Conservation (phyloP, 179 eudicot genomes). For the Amaranthus tricolor region DNA sequence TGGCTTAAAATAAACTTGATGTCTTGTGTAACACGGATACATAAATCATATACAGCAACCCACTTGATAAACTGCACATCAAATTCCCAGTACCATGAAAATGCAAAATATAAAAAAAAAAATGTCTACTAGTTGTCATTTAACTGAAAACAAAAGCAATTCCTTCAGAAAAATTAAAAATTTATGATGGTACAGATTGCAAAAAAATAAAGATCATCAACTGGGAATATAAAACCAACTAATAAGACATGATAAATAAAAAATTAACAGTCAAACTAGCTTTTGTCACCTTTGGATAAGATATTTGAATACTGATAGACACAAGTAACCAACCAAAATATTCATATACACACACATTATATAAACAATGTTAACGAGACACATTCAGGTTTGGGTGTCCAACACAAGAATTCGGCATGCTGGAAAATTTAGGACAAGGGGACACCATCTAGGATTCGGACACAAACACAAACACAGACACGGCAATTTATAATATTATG, state of each 20-base stretch:
- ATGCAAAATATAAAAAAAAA: not conserved
- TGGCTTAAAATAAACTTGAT: constrained; percentile 89
- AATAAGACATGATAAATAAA: not conserved
- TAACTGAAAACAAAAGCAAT: not conserved
- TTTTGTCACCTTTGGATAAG: not conserved
- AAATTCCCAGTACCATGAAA: constrained; percentile 10
- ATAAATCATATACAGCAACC: constrained; percentile 66
- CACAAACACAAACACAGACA: too few relatives aligned
- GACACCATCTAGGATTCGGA: too few relatives aligned
- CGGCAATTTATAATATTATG: too few relatives aligned
- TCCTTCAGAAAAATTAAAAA: not conserved
- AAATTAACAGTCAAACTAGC: not conserved
- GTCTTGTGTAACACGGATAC: constrained; percentile 83
- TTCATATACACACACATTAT: too few relatives aligned
- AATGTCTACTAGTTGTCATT: not conserved
- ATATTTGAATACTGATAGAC: not conserved
- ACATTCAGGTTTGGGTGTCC: too few relatives aligned
- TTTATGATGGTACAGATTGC: not conserved
- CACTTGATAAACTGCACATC: constrained; percentile 73
- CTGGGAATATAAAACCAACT: not conserved
- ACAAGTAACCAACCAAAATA: not conserved
- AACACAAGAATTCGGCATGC: too few relatives aligned
- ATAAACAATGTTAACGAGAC: too few relatives aligned
- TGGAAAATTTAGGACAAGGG: too few relatives aligned
- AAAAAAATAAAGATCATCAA: not conserved